Base-by-base conservation (phyloP, 2,329 filamentous ascomycete genomes). In the Rachicladosporium sp. region DNA sequence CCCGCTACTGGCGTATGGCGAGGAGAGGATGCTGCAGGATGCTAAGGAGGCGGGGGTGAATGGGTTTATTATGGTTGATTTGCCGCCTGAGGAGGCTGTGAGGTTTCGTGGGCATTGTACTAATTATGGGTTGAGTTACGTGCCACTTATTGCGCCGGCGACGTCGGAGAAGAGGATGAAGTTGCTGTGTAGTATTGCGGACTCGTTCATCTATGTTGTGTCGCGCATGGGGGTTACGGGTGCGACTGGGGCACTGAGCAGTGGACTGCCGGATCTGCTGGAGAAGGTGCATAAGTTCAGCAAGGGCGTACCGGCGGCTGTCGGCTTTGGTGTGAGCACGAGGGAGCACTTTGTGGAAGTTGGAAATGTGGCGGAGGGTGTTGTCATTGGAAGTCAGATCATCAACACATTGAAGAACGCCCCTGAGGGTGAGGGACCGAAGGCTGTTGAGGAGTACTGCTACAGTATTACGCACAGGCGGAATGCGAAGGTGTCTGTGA, bases 131-230 rank as follows among this genome's bases (percentile, higher is more conserved):
- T 76, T 98, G 29, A 95, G 88, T 4, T 98, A 96, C 59, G 83
- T 98, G 10, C 91, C 91, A 11, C 71, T 98, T 38, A 95, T 98
- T 52, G 89, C 91, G 1, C 91, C 91, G 5, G 78, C 88, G 8
- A 96, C 91, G 2, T 94, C 87, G 5, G 87, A 95, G 52, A 72
- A 77, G 48, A 83, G 91, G 55, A 94, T 98, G 88, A 89, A 84
- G 66, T 74, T 95, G 31, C 80, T 98, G 10, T 98, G 91, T 74
- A 80, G 86, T 61, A 89, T 98, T 47, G 91, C 91, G 56, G 89
- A 96, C 65, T 95, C 88, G 3, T 98, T 96, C 69, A 93, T 98
- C 65, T 98, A 98, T 61, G 88, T 98, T 45, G 91, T 98, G 41
- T 96, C 91, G 19, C 76, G 89, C 52, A 93, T 94, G 82, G 91